Conservation (phyloP, 768 basidiomycete genomes). For the Boletus coccyginus region DNA sequence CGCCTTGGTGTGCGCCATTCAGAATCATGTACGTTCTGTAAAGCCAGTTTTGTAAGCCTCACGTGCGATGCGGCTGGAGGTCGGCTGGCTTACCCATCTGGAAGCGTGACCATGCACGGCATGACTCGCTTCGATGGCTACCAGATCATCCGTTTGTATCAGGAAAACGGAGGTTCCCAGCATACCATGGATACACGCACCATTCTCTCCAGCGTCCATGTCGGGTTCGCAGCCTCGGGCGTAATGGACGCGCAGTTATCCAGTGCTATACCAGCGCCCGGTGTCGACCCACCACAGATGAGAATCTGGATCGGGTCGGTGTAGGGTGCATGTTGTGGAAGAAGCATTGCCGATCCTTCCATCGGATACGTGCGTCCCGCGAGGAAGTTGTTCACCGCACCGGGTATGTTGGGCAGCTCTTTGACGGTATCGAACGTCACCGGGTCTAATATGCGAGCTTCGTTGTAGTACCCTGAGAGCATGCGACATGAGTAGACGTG, state of each 20-base stretch:
- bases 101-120: slow-evolving; percentile 70
- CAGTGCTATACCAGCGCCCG: slow-evolving; percentile 45
- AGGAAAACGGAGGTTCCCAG: not conserved
- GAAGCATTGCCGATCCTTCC: slow-evolving; percentile 65
- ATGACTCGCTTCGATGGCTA: slow-evolving; percentile 74
- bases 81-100: slow-evolving; percentile 31
- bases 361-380: slow-evolving; percentile 77
- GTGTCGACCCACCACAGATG: slow-evolving; percentile 74
- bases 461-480: slow-evolving; percentile 67
- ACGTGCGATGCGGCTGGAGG: no score
- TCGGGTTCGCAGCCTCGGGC: slow-evolving; percentile 59
- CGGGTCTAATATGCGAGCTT: slow-evolving; percentile 73
- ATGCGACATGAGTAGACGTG: not conserved
- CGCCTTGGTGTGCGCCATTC: slow-evolving; percentile 69
- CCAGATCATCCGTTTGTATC: not conserved
- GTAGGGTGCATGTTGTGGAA: slow-evolving; percentile 73
- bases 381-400: slow-evolving; percentile 67
- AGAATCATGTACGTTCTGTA: slow-evolving; percentile 75
- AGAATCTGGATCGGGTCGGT: slow-evolving; percentile 67
- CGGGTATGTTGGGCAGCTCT: slow-evolving; percentile 70
- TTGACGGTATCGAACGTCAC: slow-evolving; percentile 58
- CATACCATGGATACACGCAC: slow-evolving; percentile 36
- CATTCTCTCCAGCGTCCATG: slow-evolving; percentile 79
- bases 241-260: slow-evolving; percentile 72
- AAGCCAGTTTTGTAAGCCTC: not conserved